Base-by-base conservation (phyloP, 352 stramenopile genomes). In the Pythium utonaiense region DNA sequence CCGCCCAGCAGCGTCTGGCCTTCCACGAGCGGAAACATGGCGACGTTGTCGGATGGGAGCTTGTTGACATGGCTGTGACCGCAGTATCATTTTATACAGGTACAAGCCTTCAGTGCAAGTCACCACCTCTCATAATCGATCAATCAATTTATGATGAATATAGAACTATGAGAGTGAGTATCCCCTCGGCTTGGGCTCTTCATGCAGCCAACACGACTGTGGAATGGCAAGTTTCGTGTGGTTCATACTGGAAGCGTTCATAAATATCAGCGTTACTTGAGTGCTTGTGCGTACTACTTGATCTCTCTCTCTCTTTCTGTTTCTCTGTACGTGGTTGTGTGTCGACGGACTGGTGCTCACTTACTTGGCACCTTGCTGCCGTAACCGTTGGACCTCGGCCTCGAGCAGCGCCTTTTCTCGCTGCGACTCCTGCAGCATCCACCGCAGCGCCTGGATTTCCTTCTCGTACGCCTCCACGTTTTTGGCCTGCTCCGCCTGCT, bases 381-480 rank as follows among this genome's bases (percentile, higher is more conserved):
- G 78, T 60, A 93, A 60, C n/a, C 71, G 78, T 50, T 85, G 69
- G n/a, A 93, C 72, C 60, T 93, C 81, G 44, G 51, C 66, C 50
- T 84, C 74, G 2, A 93, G 71, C 56, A 80, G 71, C 27, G 68
- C 55, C 49, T 90, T 91, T 42, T 93, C 77, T 44, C 86, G 75
- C 63, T 90, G 76, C n/a, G 78, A 76, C 59, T 90, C 77, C 38
- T 89, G 73, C 45, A 93, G 64, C 60, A 88, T 62, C 75, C 77
- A 83, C 30, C 75, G 78, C 54, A 91, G 63, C 56, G 69, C 71
- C 62, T 86, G 67, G 41, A 89, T 66, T 59, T 91, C 81, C 62
- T 86, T 78, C 63, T 91, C 75, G 59, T 86, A 89, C 63, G 60
- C 47, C n/a, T 86, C 80, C 3, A 73, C 28, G 30, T 64, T 81